Base-by-base conservation (phyloP, 225 moss, liverwort and hornwort genomes). In the Ulota crispa region DNA sequence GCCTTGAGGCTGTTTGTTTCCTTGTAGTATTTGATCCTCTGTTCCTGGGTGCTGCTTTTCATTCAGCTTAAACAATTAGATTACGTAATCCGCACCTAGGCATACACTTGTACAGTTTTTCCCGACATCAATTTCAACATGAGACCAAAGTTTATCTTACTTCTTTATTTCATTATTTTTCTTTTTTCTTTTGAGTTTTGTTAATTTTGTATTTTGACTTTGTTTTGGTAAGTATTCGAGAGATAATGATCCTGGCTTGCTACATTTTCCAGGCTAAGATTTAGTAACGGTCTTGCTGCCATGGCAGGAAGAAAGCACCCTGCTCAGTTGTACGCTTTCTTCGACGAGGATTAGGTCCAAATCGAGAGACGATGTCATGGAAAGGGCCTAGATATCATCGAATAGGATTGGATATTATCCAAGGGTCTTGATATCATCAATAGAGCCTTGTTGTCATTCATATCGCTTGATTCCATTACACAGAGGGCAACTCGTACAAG, bases 31-130 rank as follows among this genome's bases (percentile, higher is more conserved):
- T 70, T 70, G 75, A 19, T 66, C 42, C 19, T 26, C 42, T 64
- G 80, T 36, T 76, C 43, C 30, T 64, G 75, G 64, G 47, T 73
- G 63, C 50, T 68, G 78, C 65, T 75, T 64, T 59, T 76, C 83
- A 83, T 80, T 67, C 23, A 55, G 55, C 69, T 57, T 78, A 70
- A 37, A 68, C 45, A 77, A 69, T 78, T 78, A 73, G 78, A 73
- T 30, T 14, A 68, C 41, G 39, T 47, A 64, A 57, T 62, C 64
- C 64, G 70, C 70, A 64, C 50, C 68, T 73, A 72, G 77, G 27
- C 34, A 61, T 56, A 56, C 78, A 56, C 84, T 78, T 87, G 87
- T 81, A 84, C 73, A 84, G 87, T 73, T 78, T 52, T 60, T 80
- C 80, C 68, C 68, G 61, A 69, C n/a, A 78, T 81, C 56, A 68